A percentile compares a stretch with the other conserved stretches of the same genome.
Evolutionary conservation across 164 flowering plant species (phyloP).

Genomic region (Tinospora cordifolia): DNA sequence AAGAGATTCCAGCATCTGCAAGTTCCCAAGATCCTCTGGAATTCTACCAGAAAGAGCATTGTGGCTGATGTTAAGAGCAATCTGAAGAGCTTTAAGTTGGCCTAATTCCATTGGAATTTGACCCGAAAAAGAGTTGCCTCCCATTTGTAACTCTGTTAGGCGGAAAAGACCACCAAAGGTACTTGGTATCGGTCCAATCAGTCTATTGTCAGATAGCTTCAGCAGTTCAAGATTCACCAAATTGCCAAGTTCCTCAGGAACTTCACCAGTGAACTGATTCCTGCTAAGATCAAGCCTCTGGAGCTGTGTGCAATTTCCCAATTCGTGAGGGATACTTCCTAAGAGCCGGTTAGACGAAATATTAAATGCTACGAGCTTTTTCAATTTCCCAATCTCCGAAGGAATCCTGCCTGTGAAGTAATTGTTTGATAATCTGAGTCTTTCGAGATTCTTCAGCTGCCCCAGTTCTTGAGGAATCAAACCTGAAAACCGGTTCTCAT

Average conservation of each 20-base stretch:
- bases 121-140: slow-evolving; percentile 44
- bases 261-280: slow-evolving; percentile 33
- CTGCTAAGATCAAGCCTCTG: slow-evolving; percentile 54
- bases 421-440: slow-evolving; percentile 38
- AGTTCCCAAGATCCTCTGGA: slow-evolving; percentile 36
- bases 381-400: slow-evolving; percentile 36
- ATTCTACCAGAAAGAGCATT: slow-evolving; percentile 38
- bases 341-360: slow-evolving; percentile 41
- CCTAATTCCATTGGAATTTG: slow-evolving; percentile 39
- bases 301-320: slow-evolving; percentile 37
- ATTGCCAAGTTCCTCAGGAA: slow-evolving; percentile 39
- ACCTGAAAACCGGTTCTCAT: slow-evolving; percentile 44
- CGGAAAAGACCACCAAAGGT: slow-evolving; percentile 33
- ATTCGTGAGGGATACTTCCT: slow-evolving; percentile 39
- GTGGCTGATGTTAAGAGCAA: slow-evolving; percentile 39
- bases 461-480: slow-evolving; percentile 41
- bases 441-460: slow-evolving; percentile 33
- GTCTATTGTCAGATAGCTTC: slow-evolving; percentile 41
- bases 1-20: slow-evolving; percentile 42
- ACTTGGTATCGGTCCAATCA: slow-evolving; percentile 36
- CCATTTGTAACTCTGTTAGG: slow-evolving; percentile 52
- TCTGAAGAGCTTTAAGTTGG: slow-evolving; percentile 37
- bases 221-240: slow-evolving; percentile 41
- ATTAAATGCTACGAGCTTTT: slow-evolving; percentile 40
- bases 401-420: slow-evolving; percentile 37